A percentile compares a stretch with the other conserved stretches of the same genome.
phyloP scores from a whole-genome alignment of 805 yeast genomes.

The Spathaspora passalidarum region DNA sequence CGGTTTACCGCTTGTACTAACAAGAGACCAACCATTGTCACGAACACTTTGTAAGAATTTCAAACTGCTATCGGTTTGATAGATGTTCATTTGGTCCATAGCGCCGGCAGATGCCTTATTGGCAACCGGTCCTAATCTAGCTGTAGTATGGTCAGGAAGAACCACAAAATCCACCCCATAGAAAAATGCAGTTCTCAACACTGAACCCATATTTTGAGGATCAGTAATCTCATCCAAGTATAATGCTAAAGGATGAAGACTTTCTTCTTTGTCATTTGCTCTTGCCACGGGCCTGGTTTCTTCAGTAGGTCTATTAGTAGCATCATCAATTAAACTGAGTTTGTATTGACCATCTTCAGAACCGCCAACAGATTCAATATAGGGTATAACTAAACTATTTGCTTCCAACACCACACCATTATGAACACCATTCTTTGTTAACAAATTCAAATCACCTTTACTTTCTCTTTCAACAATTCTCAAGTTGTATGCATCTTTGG shows the following conservation, averaged over 20 bases:
- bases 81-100: constrained; percentile 66
- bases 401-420: constrained; percentile 77
- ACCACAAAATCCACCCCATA: constrained; percentile 80
- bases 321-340: constrained; percentile 14
- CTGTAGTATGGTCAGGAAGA: constrained; percentile 65
- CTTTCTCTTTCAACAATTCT: constrained; percentile 31
- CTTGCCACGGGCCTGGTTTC: constrained; percentile 14
- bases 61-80: constrained; percentile 55
- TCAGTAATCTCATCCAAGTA: constrained; percentile 79
- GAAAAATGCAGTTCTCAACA: constrained; percentile 74
- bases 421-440: constrained; percentile 71
- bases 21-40: constrained; percentile 65
- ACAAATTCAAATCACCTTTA: constrained; percentile 53
- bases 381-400: constrained; percentile 43
- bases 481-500: constrained; percentile 39
- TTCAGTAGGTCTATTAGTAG: constrained; percentile 12
- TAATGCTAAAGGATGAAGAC: constrained; percentile 57
- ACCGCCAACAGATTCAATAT: constrained; percentile 25
- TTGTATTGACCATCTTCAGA: constrained; percentile 16
- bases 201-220: constrained; percentile 86
- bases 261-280: constrained; percentile 2
- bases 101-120: constrained; percentile 85
- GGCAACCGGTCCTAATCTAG: constrained; percentile 74
- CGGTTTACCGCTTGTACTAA: constrained; percentile 53
- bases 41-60: constrained; percentile 56